Percentiles rank a stretch among this genome's conserved stretches.
Conservation (phyloP, 2,329 filamentous ascomycete species). For the Penicillium sp. region DNA sequence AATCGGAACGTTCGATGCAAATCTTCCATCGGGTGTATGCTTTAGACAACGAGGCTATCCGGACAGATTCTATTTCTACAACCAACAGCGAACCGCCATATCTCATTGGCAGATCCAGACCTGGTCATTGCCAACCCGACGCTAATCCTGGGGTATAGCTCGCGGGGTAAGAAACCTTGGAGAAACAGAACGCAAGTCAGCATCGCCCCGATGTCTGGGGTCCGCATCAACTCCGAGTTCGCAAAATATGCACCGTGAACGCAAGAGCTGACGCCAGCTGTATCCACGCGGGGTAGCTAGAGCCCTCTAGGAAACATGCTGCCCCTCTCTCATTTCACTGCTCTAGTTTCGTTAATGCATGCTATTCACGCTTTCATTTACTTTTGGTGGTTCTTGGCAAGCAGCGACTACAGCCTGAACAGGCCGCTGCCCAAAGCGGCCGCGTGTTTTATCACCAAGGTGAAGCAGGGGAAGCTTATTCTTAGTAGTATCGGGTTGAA, state of each 20-base stretch:
- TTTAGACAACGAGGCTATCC: neutral
- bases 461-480: constrained; percentile 8
- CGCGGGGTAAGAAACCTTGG: constrained; percentile 6
- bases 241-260: neutral
- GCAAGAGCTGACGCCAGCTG: constrained; percentile 6
- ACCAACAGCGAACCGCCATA: neutral
- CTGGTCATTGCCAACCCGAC: neutral
- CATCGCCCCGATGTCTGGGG: neutral
- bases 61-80: neutral
- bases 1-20: neutral
- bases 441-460: neutral
- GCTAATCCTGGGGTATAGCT: constrained; percentile 5
- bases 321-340: constrained; percentile 6
- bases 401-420: constrained; percentile 6
- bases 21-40: neutral
- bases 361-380: neutral
- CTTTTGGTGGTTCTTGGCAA: constrained; percentile 1
- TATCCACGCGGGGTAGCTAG: constrained; percentile 4
- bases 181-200: neutral
- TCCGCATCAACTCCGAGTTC: constrained; percentile 2
- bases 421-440: constrained; percentile 7
- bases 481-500: neutral
- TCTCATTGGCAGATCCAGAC: neutral
- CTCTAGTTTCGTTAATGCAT: constrained; percentile 4
- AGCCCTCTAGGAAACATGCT: neutral